phyloP scores from a whole-genome alignment of 768 basidiomycete species.

The Mycena venus region DNA sequence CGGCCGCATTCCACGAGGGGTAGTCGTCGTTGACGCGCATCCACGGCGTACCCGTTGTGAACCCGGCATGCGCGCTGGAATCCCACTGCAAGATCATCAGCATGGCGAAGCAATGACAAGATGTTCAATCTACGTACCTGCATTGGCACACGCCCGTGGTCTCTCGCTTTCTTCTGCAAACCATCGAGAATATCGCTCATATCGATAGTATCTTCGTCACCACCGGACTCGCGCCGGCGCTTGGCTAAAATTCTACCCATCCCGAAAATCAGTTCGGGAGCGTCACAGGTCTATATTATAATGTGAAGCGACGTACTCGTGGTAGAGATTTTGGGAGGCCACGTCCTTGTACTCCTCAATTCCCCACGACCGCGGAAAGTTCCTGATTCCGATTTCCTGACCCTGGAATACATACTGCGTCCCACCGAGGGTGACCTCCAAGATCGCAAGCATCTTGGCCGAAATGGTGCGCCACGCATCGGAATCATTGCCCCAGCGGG shows the following conservation, averaged over 20 bases:
- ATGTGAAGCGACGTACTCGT: constrained; percentile 55
- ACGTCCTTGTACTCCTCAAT: constrained; percentile 83
- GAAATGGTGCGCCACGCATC: constrained; percentile 68
- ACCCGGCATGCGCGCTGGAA: constrained; percentile 66
- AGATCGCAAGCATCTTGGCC: constrained; percentile 74
- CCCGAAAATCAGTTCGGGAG: background rate
- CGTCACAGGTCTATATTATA: background rate
- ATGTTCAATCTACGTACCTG: constrained; percentile 60
- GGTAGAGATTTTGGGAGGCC: constrained; percentile 71
- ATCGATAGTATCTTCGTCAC: constrained; percentile 56
- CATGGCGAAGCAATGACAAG: background rate
- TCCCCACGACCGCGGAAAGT: constrained; percentile 73
- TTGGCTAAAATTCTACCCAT: constrained; percentile 53
- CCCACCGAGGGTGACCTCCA: constrained; percentile 73
- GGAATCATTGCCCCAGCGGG: constrained; percentile 76
- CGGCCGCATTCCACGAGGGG: constrained; percentile 66
- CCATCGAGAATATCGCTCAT: constrained; percentile 73
- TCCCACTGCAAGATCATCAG: constrained; percentile 63
- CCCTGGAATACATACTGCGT: constrained; percentile 84
- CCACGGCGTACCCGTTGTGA: constrained; percentile 77
- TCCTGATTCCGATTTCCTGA: constrained; percentile 78
- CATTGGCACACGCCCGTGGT: constrained; percentile 80
- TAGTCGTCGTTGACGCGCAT: constrained; percentile 84
- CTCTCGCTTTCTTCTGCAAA: constrained; percentile 74
- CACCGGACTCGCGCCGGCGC: constrained; percentile 48